Evolutionary conservation across 768 basidiomycete species (phyloP).

Genomic region (Mycena vitilis): DNA sequence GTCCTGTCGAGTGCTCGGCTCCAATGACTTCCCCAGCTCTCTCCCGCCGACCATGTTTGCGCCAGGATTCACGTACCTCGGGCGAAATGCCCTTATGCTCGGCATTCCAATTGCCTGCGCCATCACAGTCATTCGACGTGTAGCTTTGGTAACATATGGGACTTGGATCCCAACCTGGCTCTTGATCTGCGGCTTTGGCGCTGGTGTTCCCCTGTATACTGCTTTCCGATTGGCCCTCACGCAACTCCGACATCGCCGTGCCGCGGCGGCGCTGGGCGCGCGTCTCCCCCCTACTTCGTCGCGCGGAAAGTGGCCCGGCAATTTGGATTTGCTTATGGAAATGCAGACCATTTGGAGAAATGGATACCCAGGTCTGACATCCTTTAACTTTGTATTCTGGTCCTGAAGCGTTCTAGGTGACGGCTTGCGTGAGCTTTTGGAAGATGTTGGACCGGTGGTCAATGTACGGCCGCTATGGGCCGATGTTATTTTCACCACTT

Average conservation of each 20-base stretch:
- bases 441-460: constrained; percentile 54
- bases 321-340: constrained; percentile 24
- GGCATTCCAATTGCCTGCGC: constrained; percentile 37
- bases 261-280: constrained; percentile 59
- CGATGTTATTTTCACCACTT: constrained; percentile 58
- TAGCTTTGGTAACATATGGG: constrained; percentile 31
- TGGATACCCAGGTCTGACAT: constrained; percentile 64
- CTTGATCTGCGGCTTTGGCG: constrained; percentile 43
- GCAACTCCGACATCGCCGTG: constrained; percentile 45
- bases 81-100: constrained; percentile 36
- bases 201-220: constrained; percentile 49
- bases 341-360: constrained; percentile 50
- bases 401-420: constrained; percentile 50
- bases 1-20: no score
- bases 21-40: neutral
- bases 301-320: constrained; percentile 46
- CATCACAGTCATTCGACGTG: constrained; percentile 34
- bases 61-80: constrained; percentile 51
- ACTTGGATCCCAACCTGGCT: constrained; percentile 52
- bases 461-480: constrained; percentile 60
- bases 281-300: constrained; percentile 51
- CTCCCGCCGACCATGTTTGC: constrained; percentile 32
- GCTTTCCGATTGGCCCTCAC: constrained; percentile 45
- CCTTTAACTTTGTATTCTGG: neutral
- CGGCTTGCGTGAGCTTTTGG: constrained; percentile 49